Evolutionary conservation across 2,329 filamentous ascomycete species (phyloP).

Genomic region (Pyrenophora graminea): DNA sequence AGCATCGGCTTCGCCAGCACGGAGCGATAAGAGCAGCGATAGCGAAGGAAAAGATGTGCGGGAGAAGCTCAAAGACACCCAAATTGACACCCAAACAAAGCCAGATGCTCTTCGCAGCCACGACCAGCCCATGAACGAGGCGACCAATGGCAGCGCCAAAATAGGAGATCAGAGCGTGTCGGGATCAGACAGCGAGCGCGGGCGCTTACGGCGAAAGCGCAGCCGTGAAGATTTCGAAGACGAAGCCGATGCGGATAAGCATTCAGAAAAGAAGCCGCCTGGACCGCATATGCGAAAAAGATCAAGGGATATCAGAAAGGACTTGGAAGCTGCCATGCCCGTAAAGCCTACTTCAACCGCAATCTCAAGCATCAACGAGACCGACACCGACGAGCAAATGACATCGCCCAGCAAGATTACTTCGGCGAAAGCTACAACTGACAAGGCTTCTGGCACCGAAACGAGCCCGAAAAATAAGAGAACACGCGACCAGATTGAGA

Average conservation of each 20-base stretch:
- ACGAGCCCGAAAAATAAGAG: constrained; percentile 57
- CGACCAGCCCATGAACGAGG: constrained; percentile 31
- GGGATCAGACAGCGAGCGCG: constrained; percentile 44
- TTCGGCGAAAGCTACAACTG: constrained; percentile 5
- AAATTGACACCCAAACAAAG: constrained; percentile 53
- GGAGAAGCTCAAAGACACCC: constrained; percentile 65
- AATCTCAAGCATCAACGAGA: constrained; percentile 36
- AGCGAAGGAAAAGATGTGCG: constrained; percentile 62
- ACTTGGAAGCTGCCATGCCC: constrained; percentile 26
- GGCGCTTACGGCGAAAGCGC: constrained; percentile 50
- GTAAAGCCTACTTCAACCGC: constrained; percentile 41
- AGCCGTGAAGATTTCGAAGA: constrained; percentile 52
- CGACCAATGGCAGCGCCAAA: constrained; percentile 28
- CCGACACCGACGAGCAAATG: constrained; percentile 38
- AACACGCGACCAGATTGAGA: constrained; percentile 44
- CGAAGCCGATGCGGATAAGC: constrained; percentile 40
- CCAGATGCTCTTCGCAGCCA: constrained; percentile 22
- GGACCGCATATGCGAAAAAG: constrained; percentile 53
- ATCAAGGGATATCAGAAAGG: constrained; percentile 50
- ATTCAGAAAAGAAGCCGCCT: constrained; percentile 35
- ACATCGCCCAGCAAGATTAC: constrained; percentile 21
- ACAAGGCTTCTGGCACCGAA: constrained; percentile 14
- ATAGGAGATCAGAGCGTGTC: constrained; percentile 34
- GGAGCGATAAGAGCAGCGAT: constrained; percentile 50
- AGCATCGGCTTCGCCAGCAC: constrained; percentile 34